Percentiles rank a stretch among this genome's conserved stretches.
These are phyloP conservation scores for Hypholoma fasciculare DNA, from an alignment of 768 basidiomycete genomes.

Conservation along the genomic window DNA sequence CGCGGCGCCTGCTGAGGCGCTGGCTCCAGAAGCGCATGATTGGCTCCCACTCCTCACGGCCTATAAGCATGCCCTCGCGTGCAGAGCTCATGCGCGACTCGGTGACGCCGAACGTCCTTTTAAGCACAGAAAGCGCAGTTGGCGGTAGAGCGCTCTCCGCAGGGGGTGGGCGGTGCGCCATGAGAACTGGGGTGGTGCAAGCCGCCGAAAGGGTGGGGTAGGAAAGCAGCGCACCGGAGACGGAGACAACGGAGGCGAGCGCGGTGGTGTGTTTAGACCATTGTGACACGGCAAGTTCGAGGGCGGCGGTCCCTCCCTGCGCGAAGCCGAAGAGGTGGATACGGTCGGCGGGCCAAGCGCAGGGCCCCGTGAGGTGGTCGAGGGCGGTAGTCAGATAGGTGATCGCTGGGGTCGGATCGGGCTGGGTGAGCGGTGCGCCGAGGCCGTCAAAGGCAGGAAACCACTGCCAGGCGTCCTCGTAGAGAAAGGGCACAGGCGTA, in stretches of 20 bases:
- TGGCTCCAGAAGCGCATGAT: constrained; percentile 90
- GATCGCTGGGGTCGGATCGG: constrained; percentile 74
- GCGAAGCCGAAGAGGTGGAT: constrained; percentile 90
- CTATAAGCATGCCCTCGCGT: constrained; percentile 69
- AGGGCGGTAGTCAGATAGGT: constrained; percentile 53
- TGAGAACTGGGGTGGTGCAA: constrained; percentile 62
- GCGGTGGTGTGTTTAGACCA: constrained; percentile 20
- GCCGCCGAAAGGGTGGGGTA: constrained; percentile 59
- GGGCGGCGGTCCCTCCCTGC: constrained; percentile 81
- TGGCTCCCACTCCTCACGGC: constrained; percentile 76
- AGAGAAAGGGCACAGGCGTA: constrained; percentile 75
- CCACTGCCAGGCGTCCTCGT: constrained; percentile 85
- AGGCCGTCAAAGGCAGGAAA: constrained; percentile 79
- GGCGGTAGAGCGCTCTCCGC: constrained; percentile 43
- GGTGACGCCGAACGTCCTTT: constrained; percentile 57
- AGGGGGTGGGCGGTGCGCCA: constrained; percentile 54
- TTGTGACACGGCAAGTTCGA: constrained; percentile 47
- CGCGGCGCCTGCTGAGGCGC: constrained; percentile 52
- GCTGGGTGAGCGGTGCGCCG: constrained; percentile 67
- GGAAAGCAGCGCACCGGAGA: constrained; percentile 76
- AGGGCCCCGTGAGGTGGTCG: constrained; percentile 56
- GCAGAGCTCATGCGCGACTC: constrained; percentile 50
- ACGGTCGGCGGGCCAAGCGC: constrained; percentile 62
- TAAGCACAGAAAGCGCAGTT: constrained; percentile 51
- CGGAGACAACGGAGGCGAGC: constrained; percentile 66